A percentile compares a stretch with the other conserved stretches of the same genome.
These are phyloP conservation scores for Cubamyces sp. DNA, from an alignment of 768 basidiomycete species.

Conservation along the genomic window DNA sequence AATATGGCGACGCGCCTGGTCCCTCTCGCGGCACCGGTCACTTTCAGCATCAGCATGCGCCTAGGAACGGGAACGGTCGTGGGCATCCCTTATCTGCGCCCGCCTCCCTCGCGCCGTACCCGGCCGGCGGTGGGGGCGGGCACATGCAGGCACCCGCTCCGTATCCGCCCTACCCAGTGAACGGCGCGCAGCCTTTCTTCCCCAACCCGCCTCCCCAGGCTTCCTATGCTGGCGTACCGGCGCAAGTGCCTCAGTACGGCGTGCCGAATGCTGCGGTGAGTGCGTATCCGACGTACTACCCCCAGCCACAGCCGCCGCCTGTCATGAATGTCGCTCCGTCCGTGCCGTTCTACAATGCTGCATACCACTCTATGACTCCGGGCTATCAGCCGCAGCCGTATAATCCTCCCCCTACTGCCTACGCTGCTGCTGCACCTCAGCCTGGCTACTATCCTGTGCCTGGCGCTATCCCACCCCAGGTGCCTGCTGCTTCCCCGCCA, in stretches of 20 bases:
- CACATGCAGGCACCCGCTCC: neutral
- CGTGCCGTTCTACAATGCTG: constrained; percentile 7
- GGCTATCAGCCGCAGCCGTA: constrained; percentile 9
- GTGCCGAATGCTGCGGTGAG: neutral
- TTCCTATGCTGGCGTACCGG: neutral
- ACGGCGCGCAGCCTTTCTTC: constrained; percentile 4
- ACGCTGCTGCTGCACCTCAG: neutral
- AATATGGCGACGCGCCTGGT: constrained; percentile 10
- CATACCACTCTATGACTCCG: neutral
- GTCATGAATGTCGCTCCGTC: neutral
- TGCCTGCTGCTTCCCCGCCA: neutral
- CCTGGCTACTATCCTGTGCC: constrained; percentile 3
- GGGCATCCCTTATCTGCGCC: neutral
- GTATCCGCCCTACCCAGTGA: neutral
- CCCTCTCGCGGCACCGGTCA: constrained; percentile 7
- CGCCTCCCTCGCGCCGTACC: constrained; percentile 11
- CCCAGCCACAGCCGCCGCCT: constrained; percentile 7
- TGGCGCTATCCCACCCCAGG: neutral
- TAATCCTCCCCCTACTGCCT: neutral
- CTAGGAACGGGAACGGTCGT: constrained; percentile 14
- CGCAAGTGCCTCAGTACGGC: constrained; percentile 2
- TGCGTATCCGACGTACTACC: neutral
- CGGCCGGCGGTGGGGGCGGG: constrained; percentile 5
- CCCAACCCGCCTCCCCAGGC: neutral
- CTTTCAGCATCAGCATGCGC: constrained; percentile 16